Conservation (phyloP, 495 filamentous ascomycete species). For the Hypomontagnella monticulosa region DNA sequence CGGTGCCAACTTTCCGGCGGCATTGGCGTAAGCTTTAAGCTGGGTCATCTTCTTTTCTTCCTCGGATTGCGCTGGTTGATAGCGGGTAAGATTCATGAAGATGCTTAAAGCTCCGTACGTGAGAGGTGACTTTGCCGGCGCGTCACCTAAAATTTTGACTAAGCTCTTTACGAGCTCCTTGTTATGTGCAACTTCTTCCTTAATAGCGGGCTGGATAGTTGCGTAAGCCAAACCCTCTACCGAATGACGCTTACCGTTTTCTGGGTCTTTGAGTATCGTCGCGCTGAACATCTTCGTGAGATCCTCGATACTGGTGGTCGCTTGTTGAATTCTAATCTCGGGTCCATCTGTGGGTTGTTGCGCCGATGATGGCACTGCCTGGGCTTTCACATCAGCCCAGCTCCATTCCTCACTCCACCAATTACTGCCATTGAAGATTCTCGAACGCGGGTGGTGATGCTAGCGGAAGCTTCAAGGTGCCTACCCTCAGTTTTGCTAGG, state of each 20-base stretch:
- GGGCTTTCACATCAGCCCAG: conserved; percentile 59
- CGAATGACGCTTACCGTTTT: conserved; percentile 67
- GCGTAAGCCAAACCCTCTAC: conserved; percentile 95
- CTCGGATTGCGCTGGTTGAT: conserved; percentile 80
- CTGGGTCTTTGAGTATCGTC: conserved; percentile 72
- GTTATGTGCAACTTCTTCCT: conserved; percentile 78
- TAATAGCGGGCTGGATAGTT: conserved; percentile 82
- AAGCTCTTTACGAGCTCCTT: conserved; percentile 70
- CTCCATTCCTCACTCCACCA: conserved; percentile 20
- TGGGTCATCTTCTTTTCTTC: conserved; percentile 91
- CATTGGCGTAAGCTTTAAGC: conserved; percentile 91
- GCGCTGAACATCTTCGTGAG: conserved; percentile 80
- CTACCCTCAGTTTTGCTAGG: conserved; percentile 76
- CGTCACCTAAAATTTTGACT: conserved; percentile 68
- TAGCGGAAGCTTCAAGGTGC: conserved; percentile 47
- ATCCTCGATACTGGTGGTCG: conserved; percentile 69
- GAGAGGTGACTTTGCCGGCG: conserved; percentile 70
- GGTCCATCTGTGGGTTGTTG: conserved; percentile 53
- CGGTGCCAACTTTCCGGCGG: conserved; percentile 67
- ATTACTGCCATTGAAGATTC: conserved; percentile 37
- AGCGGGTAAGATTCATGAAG: conserved; percentile 81
- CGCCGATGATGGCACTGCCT: conserved; percentile 57
- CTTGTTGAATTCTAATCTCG: conserved; percentile 55
- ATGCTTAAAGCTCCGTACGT: conserved; percentile 88
- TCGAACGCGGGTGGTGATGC: conserved; percentile 23